Conservation (phyloP, 148 eudicot species). For the Vaccinium corymbosum region DNA sequence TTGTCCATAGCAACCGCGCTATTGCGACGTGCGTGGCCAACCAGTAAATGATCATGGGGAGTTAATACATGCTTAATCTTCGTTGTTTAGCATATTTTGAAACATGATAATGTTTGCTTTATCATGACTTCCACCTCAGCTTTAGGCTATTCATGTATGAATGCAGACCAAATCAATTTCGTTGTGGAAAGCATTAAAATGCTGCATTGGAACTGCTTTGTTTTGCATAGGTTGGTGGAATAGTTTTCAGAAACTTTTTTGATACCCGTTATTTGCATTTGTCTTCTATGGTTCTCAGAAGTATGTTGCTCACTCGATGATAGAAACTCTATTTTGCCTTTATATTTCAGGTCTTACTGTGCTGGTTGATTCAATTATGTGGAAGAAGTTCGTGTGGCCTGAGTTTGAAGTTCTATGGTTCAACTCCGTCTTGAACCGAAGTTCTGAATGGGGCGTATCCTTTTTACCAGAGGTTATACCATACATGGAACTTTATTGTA, state of each 20-base stretch:
- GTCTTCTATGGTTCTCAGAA: background rate
- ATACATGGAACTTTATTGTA: background rate
- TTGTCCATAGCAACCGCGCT: background rate
- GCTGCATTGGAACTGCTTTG: slow-evolving; percentile 50
- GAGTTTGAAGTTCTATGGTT: slow-evolving; percentile 97
- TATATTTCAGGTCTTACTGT: slow-evolving; percentile 55
- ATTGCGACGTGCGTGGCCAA: background rate
- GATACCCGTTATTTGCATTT: background rate
- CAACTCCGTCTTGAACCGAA: slow-evolving; percentile 82
- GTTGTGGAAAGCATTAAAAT: slow-evolving; percentile 59
- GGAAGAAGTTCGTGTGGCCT: slow-evolving; percentile 83
- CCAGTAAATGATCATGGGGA: background rate
- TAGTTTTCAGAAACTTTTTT: background rate
- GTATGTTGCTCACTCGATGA: background rate
- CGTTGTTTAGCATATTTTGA: background rate
- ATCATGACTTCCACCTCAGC: background rate
- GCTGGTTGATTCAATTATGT: slow-evolving; percentile 67
- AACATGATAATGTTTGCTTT: background rate
- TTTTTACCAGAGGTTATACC: slow-evolving; percentile 18
- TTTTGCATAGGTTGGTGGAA: slow-evolving; percentile 67
- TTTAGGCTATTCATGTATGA: slow-evolving; percentile 11
- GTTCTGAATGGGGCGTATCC: slow-evolving; percentile 99
- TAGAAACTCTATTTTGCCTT: slow-evolving; percentile 7
- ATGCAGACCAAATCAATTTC: slow-evolving; percentile 77
- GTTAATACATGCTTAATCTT: slow-evolving; percentile 1